A percentile compares a stretch with the other conserved stretches of the same genome.
Evolutionary conservation across 1,139 yeast genomes (phyloP).

Genomic region (Taiozyma sp.): DNA sequence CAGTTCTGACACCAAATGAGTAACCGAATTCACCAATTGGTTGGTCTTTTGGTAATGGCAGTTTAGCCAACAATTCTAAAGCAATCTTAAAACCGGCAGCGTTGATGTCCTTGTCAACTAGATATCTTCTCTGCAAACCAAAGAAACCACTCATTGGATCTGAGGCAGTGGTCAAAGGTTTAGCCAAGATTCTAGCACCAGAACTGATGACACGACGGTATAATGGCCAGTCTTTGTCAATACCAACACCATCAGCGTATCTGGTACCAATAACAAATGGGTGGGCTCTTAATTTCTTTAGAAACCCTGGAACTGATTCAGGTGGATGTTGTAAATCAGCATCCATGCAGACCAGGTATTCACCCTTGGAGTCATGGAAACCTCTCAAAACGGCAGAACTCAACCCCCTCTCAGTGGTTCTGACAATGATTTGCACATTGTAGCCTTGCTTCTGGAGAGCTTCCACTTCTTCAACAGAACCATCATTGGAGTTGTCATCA

Average conservation of each 20-base stretch:
- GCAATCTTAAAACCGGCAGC: slow-evolving; percentile 44
- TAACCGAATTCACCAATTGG: slow-evolving; percentile 41
- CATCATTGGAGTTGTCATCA: slow-evolving; percentile 44
- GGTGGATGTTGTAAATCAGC: slow-evolving; percentile 48
- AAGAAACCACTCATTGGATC: slow-evolving; percentile 47
- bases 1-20: slow-evolving; percentile 45
- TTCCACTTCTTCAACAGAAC: slow-evolving; percentile 44
- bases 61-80: slow-evolving; percentile 37
- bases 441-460: slow-evolving; percentile 36
- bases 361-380: slow-evolving; percentile 38
- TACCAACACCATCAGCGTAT: slow-evolving; percentile 45
- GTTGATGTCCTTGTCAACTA: slow-evolving; percentile 32
- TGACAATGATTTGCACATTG: slow-evolving; percentile 40
- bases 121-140: slow-evolving; percentile 39
- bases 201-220: slow-evolving; percentile 41
- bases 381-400: slow-evolving; percentile 43
- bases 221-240: slow-evolving; percentile 45
- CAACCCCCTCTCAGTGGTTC: slow-evolving; percentile 42
- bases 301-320: slow-evolving; percentile 38
- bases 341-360: slow-evolving; percentile 42
- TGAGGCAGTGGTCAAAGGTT: slow-evolving; percentile 40
- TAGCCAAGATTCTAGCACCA: slow-evolving; percentile 41
- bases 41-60: slow-evolving; percentile 32
- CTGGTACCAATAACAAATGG: slow-evolving; percentile 43
- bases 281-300: slow-evolving; percentile 32